Conservation (phyloP, 2,329 filamentous ascomycete genomes). For the Pestalotiopsis sp. region DNA sequence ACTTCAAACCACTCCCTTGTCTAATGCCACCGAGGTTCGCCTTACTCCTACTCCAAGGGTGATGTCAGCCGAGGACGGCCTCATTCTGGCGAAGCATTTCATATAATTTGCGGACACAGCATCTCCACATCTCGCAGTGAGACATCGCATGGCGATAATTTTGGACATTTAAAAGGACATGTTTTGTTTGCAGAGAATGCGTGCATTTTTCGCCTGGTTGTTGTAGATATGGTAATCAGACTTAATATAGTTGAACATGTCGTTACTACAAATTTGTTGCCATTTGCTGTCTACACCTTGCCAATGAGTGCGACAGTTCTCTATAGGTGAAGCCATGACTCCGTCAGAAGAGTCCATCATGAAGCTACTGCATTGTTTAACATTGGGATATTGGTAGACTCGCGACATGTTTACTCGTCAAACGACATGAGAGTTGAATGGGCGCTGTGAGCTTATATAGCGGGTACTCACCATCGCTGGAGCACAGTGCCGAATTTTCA, state of each 20-base stretch:
- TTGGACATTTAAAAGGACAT: neutral
- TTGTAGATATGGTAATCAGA: slow-evolving; percentile 8
- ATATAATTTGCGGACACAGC: neutral
- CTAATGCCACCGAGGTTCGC: neutral
- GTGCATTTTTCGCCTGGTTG: neutral
- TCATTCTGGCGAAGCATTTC: neutral
- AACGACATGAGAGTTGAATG: neutral
- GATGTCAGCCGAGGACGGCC: neutral
- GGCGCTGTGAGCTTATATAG: neutral
- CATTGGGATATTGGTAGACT: no score
- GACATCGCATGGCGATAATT: neutral
- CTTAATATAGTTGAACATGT: slow-evolving; percentile 4
- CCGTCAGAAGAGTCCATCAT: no score
- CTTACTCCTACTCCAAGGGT: neutral
- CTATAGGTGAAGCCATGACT: no score
- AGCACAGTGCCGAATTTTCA: neutral
- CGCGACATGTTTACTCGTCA: no score
- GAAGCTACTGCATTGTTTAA: no score
- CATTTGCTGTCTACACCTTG: neutral
- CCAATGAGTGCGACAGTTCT: no score
- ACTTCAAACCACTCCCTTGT: neutral
- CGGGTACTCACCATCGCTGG: neutral
- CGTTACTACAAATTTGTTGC: neutral
- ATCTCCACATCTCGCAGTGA: neutral
- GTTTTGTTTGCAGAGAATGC: neutral